Base-by-base conservation (phyloP, 257 asterid genomes). In the Petunia axillaris region DNA sequence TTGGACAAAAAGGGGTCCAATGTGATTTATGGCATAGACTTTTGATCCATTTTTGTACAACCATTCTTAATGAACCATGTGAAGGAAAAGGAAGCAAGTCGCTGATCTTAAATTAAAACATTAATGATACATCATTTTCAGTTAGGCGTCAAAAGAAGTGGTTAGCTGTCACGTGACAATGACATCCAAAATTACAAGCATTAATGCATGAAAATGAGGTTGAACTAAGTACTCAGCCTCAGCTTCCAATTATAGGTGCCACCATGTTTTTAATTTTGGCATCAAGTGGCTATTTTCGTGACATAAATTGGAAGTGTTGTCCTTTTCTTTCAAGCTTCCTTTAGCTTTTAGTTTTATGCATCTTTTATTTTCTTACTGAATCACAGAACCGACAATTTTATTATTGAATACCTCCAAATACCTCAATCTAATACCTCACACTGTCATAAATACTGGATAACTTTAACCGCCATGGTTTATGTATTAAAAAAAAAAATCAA, bases 101-200 rank as follows among this genome's bases (percentile, higher is more conserved):
- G 43, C 39, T 67, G 54, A 43, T 67, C 13, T 43, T 67, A 67
- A 43, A 43, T 25, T 25, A n/a, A 37, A 67, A n/a, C 55, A 67
- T 67, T 67, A 67, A 41, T 43, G 75, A 8, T n/a, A n/a, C 55
- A 67, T 1, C 59, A 46, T 46, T 70, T 70, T 70, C 41, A 70
- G 59, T 70, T 46, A 10, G 4, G 1, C 4, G 59, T 46, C 43
- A 70, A 50, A 68, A 46, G 2, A 70, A 9, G 76, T 70, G 16
- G 76, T 46, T 46, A 44, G 76, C 76, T 25, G 76, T 46, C 76
- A 46, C 76, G 14, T 68, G 16, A 44, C 40, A 68, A 25, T 16
- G 9, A 25, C 58, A 68, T 16, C 58, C 39, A 15, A 67, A 65
- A 65, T 39, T 65, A 39, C 41, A 2, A 46, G 2, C 7, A 54